Conservation (phyloP, 1,139 yeast species). For the Hansenula anomala region DNA sequence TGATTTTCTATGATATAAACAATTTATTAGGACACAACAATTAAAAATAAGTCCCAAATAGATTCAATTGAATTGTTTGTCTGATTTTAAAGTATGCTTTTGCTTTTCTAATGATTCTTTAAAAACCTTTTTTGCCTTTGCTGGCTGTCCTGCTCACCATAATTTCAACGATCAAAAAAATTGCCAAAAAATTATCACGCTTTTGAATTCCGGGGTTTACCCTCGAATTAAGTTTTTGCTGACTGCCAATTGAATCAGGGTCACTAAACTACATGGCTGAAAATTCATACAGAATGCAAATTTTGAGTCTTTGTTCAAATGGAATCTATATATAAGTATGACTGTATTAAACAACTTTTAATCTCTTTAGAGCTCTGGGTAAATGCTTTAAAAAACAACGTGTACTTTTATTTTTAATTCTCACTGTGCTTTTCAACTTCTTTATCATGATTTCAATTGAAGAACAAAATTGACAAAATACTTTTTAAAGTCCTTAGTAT, state of each 20-base stretch:
- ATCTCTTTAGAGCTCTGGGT: no score
- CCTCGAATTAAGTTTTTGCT: not conserved
- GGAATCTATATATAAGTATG: slow-evolving; percentile 1
- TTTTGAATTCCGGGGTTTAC: not conserved
- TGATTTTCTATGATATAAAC: not conserved
- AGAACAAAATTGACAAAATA: slow-evolving; percentile 56
- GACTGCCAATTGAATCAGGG: no score
- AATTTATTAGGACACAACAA: no score
- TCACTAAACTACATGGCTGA: no score
- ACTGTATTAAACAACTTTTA: no score
- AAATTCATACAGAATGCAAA: not conserved
- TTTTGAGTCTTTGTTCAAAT: no score
- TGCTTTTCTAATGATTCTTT: no score
- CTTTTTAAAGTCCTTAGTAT: slow-evolving; percentile 59
- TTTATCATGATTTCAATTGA: slow-evolving; percentile 22
- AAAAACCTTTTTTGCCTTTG: not conserved
- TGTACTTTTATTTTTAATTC: not conserved
- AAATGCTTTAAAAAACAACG: no score
- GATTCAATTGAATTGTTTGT: no score
- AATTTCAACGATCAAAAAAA: slow-evolving; percentile 2
- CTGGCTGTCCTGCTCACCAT: not conserved
- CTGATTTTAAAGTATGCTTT: no score
- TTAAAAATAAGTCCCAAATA: no score
- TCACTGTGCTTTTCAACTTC: not conserved
- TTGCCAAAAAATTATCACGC: not conserved